Conservation (phyloP, 192 early-diverging fungal genomes). For the Backusella luteola region DNA sequence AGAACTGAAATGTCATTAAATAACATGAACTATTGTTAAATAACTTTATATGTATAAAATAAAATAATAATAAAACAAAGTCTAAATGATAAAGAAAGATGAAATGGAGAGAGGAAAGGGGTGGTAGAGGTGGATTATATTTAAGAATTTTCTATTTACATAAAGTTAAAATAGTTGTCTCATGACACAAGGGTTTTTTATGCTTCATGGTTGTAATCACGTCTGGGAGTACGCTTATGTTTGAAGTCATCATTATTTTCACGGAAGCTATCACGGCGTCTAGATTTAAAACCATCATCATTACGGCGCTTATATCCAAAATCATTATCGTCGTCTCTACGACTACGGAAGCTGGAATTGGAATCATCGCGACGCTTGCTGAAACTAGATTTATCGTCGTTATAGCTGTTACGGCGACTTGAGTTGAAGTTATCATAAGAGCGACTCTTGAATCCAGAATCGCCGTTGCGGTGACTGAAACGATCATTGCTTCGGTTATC, state of each 20-base stretch:
- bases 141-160: not conserved
- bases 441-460: not conserved
- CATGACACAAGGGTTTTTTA: not conserved
- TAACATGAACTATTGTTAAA: not conserved
- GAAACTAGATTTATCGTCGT: not conserved
- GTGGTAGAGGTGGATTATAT: not conserved
- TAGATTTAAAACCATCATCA: not conserved
- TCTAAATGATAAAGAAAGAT: not conserved
- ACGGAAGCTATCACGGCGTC: not conserved
- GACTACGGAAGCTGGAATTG: not conserved
- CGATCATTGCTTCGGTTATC: not conserved
- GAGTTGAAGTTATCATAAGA: not conserved
- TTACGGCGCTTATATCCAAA: not conserved
- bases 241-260: not conserved
- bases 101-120: not conserved
- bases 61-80: not conserved
- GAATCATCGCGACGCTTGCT: not conserved
- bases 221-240: not conserved
- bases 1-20: not conserved
- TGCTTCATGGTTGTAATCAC: not conserved
- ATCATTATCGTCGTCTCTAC: not conserved
- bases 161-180: not conserved
- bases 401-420: not conserved
- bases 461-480: not conserved
- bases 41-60: not conserved